Percentiles rank a stretch among this genome's conserved stretches.
Evolutionary conservation across 2,329 filamentous ascomycete species (phyloP).

Genomic region (Aspergillus terreus): DNA sequence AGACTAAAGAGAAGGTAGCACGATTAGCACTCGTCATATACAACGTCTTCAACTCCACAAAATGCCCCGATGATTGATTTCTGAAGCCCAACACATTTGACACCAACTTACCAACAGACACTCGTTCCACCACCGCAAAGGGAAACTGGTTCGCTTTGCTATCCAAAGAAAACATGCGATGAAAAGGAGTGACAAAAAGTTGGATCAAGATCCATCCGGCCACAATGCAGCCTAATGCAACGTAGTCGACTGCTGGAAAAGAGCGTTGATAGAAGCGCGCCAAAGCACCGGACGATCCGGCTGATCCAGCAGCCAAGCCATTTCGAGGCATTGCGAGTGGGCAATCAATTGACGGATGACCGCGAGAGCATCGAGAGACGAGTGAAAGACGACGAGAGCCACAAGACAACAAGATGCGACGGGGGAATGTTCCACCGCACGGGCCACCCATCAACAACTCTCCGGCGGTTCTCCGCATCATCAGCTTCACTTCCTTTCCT

Average conservation of each 20-base stretch:
- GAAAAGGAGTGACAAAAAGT: conserved; percentile 76
- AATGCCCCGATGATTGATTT: no score
- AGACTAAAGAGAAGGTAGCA: conserved; percentile 30
- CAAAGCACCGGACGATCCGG: conserved; percentile 45
- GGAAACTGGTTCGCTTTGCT: conserved; percentile 83
- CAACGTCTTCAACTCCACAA: no score
- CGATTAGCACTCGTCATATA: background rate
- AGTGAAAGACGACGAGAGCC: background rate
- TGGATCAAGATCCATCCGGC: conserved; percentile 58
- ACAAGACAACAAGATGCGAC: background rate
- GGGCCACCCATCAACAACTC: conserved; percentile 10
- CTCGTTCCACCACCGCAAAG: conserved; percentile 77
- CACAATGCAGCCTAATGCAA: conserved; percentile 70
- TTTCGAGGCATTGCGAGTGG: conserved; percentile 25
- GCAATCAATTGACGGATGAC: background rate
- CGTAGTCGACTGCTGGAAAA: conserved; percentile 82
- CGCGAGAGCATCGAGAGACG: background rate
- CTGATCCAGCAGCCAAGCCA: conserved; percentile 22
- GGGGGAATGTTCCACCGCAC: conserved; percentile 8
- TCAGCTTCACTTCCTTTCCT: background rate
- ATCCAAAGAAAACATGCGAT: conserved; percentile 88
- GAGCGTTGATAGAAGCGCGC: conserved; percentile 61
- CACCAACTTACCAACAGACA: conserved; percentile 63
- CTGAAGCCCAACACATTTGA: background rate
- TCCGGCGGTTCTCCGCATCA: conserved; percentile 14